These are phyloP conservation scores for Pythium rishiriense DNA, from an alignment of 352 stramenopile species.

Conservation along the genomic window DNA sequence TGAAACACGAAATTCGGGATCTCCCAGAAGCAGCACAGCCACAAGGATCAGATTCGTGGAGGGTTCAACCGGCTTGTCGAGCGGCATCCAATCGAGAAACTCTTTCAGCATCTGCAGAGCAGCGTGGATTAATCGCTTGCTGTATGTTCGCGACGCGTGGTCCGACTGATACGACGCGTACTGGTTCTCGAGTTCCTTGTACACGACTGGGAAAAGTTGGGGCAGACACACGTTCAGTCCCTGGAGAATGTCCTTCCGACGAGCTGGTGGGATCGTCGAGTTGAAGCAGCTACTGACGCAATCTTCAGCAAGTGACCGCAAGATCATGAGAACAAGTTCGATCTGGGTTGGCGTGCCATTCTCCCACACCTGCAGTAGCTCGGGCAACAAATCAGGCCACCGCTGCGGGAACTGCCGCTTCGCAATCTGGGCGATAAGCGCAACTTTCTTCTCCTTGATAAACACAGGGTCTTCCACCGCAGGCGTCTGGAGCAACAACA, in stretches of 20 bases:
- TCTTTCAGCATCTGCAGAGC: constrained; percentile 75
- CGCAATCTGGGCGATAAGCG: constrained; percentile 66
- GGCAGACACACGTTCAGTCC: constrained; percentile 72
- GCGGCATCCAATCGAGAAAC: constrained; percentile 82
- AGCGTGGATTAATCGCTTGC: constrained; percentile 60
- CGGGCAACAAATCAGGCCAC: constrained; percentile 65
- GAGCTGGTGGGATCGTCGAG: constrained; percentile 65
- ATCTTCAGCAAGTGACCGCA: constrained; percentile 76
- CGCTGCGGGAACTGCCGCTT: constrained; percentile 85
- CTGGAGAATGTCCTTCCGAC: constrained; percentile 80
- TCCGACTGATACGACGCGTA: constrained; percentile 53
- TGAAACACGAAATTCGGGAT: constrained; percentile 50
- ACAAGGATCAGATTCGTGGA: constrained; percentile 67
- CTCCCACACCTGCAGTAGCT: constrained; percentile 66
- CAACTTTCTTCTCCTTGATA: constrained; percentile 78
- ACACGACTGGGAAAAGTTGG: constrained; percentile 68
- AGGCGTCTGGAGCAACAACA: constrained; percentile 40
- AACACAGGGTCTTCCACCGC: constrained; percentile 55
- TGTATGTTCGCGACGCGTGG: constrained; percentile 27
- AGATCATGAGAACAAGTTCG: constrained; percentile 70
- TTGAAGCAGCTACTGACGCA: constrained; percentile 83
- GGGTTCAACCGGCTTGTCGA: constrained; percentile 57
- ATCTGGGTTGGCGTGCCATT: constrained; percentile 43
- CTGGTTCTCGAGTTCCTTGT: constrained; percentile 74
- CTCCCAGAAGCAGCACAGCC: constrained; percentile 54